Conservation (phyloP, 2,329 filamentous ascomycete species). For the Sporothrix curviconia region DNA sequence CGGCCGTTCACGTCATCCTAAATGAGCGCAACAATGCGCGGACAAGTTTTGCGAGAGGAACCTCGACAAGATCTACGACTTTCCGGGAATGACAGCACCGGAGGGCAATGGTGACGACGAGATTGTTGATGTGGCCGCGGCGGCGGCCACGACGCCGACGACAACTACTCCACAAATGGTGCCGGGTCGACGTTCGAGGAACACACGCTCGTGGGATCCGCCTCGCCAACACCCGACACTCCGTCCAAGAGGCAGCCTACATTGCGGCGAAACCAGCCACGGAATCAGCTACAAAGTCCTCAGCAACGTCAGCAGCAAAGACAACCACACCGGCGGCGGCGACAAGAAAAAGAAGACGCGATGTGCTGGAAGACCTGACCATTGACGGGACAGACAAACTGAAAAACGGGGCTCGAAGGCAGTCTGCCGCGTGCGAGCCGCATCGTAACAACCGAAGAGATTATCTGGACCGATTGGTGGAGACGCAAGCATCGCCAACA, state of each 20-base stretch:
- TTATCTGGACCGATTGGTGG: neutral
- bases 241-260: conserved; percentile 12
- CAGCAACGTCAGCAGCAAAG: neutral
- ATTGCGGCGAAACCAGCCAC: no score
- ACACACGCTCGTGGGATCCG: conserved; percentile 15
- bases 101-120: no score
- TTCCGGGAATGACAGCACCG: no score
- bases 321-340: neutral
- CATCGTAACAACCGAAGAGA: conserved; percentile 15
- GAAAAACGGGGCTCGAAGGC: conserved; percentile 44
- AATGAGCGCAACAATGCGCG: neutral
- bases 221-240: conserved; percentile 15
- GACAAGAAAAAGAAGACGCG: conserved; percentile 14
- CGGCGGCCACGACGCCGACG: neutral
- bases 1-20: neutral
- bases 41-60: neutral
- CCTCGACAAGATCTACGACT: conserved; percentile 19
- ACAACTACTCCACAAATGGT: neutral
- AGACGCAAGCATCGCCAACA: neutral
- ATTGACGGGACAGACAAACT: conserved; percentile 26
- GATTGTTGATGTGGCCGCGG: neutral
- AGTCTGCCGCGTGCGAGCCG: conserved; percentile 41
- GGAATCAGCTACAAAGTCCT: no score
- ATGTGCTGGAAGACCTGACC: conserved; percentile 12
- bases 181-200: neutral